A percentile compares a stretch with the other conserved stretches of the same genome.
Conservation (phyloP, 139 green algal genomes). For the Chlorella ohadii region DNA sequence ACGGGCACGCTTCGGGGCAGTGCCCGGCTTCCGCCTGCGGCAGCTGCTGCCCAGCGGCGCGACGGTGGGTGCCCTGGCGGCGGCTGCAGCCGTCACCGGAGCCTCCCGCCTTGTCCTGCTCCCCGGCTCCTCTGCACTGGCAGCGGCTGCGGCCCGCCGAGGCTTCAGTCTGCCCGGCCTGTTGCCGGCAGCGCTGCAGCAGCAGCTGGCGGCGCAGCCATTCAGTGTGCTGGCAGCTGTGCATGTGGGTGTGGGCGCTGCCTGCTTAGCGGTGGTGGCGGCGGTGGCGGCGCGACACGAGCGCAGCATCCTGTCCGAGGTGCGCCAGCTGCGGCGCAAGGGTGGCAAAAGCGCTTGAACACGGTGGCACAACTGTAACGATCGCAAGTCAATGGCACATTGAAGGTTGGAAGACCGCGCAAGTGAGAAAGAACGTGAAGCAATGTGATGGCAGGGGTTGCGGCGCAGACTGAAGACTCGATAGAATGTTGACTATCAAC, state of each 20-base stretch:
- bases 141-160: neutral
- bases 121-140: neutral
- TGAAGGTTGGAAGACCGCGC: too few relatives aligned
- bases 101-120: neutral
- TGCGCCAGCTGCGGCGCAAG: constrained; percentile 36
- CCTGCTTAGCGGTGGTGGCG: constrained; percentile 38
- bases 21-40: constrained; percentile 29
- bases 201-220: neutral
- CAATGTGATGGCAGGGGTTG: too few relatives aligned
- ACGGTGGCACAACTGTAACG: too few relatives aligned
- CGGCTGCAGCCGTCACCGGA: neutral
- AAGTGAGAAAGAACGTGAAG: too few relatives aligned
- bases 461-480: too few relatives aligned
- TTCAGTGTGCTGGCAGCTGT: neutral
- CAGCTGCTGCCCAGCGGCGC: constrained; percentile 45
- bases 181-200: neutral
- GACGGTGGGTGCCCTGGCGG: constrained; percentile 19
- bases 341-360: neutral
- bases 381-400: too few relatives aligned
- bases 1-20: neutral
- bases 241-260: constrained; percentile 56
- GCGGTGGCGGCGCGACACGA: constrained; percentile 34
- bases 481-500: too few relatives aligned
- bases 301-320: constrained; percentile 29
- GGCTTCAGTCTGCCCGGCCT: neutral